Base-by-base conservation (phyloP, 208 protist species). In the Herpetomonas tarakana region DNA sequence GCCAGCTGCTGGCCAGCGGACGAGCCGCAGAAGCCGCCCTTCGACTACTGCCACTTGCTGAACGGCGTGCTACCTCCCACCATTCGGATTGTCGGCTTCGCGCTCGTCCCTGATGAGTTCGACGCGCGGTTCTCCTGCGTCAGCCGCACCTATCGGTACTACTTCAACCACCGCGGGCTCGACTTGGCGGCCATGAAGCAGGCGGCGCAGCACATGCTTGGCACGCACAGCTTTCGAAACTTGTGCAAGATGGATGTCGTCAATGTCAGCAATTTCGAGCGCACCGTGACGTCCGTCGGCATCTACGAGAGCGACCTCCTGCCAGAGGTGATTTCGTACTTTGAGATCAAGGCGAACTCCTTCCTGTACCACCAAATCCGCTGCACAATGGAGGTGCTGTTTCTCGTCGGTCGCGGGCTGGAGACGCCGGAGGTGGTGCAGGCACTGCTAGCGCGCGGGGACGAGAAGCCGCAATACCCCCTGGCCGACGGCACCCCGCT, bases 281-380 rank as follows among this genome's bases (percentile, higher is more conserved):
- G 96, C 21, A 82, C 78, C n/a, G 86, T 98, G 16, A 53, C 77
- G 9, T 28, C 52, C 31, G 76, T 83, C 2, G 68, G 60, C 16
- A 85, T 97, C 41, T 19, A 71, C 38, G 56, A 61, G 4, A 87
- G 86, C 52, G 71, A 87, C 28, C 52, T 58, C 30, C 64, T 86
- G 24, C 78, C 87, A 2, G 76, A 84, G 61, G 30, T 81, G 11
- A 62, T 93, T 28, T 98, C 83, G 19, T 96, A 88, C 47, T 75
- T 97, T 65, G 88, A 88, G 41, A 91, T 99, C 49, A 74, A 70
- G 19, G 97, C 96, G 16, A 93, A 90, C 61, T 97, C 94, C 2
- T 99, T 99, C 60, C 65, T 99, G 4, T 99, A 98, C 68, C 97
- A 99, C 65, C 97, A 99, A 59, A 94, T 98, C 41, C 76, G 97